Evolutionary conservation across 345 rosid species (phyloP).

Genomic region (Fremontodendron californicum): DNA sequence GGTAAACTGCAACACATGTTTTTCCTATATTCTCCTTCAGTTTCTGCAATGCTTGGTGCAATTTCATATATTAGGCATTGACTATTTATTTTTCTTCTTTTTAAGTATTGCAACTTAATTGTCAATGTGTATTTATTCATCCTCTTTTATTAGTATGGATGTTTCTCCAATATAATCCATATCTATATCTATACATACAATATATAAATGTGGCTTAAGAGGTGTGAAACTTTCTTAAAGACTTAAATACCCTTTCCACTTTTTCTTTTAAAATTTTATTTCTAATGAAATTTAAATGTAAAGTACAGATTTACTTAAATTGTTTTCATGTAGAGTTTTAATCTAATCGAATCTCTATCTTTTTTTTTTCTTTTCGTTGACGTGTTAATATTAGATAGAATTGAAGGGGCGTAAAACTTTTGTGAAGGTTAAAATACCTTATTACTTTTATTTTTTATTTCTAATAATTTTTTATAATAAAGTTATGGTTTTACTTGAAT

Average conservation of each 20-base stretch:
- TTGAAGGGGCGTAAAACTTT: background rate
- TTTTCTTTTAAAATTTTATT: background rate
- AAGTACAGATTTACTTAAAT: background rate
- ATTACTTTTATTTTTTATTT: background rate
- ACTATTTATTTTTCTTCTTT: background rate
- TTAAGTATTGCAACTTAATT: background rate
- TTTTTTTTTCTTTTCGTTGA: background rate
- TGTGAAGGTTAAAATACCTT: background rate
- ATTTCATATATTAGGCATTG: background rate
- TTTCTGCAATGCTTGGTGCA: constrained; percentile 1
- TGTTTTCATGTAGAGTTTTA: background rate
- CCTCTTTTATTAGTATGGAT: background rate
- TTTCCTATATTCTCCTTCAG: background rate
- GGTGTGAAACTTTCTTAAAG: background rate
- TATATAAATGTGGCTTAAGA: background rate
- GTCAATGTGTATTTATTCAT: background rate
- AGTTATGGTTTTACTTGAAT: background rate
- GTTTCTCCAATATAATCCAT: background rate
- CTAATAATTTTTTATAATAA: background rate
- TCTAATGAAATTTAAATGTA: background rate
- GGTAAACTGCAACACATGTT: constrained; percentile 38
- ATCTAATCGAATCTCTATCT: background rate
- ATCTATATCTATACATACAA: background rate
- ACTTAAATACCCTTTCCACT: background rate
- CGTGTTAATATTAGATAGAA: background rate